Evolutionary conservation across 139 green algal species (phyloP).

Genomic region (Pleodorina starrii): DNA sequence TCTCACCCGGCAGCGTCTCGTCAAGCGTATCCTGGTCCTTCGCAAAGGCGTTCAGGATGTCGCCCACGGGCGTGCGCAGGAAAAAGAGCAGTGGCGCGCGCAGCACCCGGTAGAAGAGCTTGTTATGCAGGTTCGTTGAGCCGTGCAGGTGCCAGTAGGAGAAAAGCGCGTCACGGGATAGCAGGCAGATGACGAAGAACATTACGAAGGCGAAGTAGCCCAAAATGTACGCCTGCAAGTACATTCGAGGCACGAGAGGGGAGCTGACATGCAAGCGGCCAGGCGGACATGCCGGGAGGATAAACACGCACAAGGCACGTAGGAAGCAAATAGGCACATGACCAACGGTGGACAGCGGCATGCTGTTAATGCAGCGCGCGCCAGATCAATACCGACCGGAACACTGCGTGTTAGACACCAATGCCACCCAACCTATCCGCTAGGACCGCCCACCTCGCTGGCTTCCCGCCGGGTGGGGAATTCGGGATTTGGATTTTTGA

Average conservation of each 20-base stretch:
- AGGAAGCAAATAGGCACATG: too few species aligned
- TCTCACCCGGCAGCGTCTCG: constrained; percentile 61
- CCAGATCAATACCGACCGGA: too few species aligned
- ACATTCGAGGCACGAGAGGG: too few species aligned
- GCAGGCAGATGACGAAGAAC: constrained; percentile 67
- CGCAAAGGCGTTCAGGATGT: constrained; percentile 71
- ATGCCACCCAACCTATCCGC: too few species aligned
- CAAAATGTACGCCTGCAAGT: constrained; percentile 62
- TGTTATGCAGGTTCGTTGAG: constrained; percentile 64
- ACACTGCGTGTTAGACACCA: too few species aligned
- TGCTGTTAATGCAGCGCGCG: too few species aligned
- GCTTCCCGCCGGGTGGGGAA: background rate
- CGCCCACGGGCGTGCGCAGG: constrained; percentile 69
- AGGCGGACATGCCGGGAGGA: too few species aligned
- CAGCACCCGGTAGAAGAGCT: constrained; percentile 70
- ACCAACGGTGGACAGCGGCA: too few species aligned
- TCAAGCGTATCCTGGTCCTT: constrained; percentile 70
- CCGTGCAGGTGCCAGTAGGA: constrained; percentile 61
- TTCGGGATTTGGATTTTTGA: background rate
- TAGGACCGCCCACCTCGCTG: constrained; percentile 21
- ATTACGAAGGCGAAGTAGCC: constrained; percentile 71
- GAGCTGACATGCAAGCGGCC: too few species aligned
- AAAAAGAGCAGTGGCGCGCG: constrained; percentile 69
- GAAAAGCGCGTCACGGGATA: constrained; percentile 65
- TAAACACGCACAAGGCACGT: too few species aligned